Evolutionary conservation across 768 basidiomycete genomes (phyloP).

Genomic region (Podaxis sp.): DNA sequence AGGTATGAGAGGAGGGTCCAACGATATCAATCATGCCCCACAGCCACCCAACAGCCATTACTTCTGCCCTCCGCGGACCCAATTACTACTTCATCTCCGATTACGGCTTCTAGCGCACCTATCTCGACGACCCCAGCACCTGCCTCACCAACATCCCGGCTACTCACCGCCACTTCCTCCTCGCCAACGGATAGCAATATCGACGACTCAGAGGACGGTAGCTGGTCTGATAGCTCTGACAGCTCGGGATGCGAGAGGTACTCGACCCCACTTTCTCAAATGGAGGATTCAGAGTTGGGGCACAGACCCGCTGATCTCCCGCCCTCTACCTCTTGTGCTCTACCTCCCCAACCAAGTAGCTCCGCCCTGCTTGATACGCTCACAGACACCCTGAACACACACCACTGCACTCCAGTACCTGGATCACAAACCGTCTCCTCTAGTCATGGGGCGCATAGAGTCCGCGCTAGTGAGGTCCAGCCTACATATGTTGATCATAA

Average conservation of each 20-base stretch:
- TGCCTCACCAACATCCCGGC: background rate
- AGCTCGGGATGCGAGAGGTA: background rate
- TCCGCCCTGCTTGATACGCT: too few species aligned
- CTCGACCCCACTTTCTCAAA: background rate
- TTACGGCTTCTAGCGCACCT: background rate
- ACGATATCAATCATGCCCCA: background rate
- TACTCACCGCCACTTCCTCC: background rate
- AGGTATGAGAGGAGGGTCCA: background rate
- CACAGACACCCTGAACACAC: too few species aligned
- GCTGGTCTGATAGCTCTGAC: background rate
- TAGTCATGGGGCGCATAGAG: too few species aligned
- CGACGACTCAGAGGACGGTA: background rate
- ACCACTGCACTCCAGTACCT: too few species aligned
- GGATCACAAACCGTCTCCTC: too few species aligned
- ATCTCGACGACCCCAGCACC: background rate
- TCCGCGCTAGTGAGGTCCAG: too few species aligned
- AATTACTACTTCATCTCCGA: background rate
- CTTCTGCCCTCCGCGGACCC: background rate
- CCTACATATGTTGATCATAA: too few species aligned
- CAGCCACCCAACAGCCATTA: background rate
- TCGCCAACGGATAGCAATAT: background rate
- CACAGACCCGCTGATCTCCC: too few species aligned
- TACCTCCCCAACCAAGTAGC: too few species aligned
- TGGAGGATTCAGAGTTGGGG: background rate
- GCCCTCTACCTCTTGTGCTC: too few species aligned